Evolutionary conservation across 202 grass and related monocot genomes (phyloP).

Genomic region (Musa balbisiana): DNA sequence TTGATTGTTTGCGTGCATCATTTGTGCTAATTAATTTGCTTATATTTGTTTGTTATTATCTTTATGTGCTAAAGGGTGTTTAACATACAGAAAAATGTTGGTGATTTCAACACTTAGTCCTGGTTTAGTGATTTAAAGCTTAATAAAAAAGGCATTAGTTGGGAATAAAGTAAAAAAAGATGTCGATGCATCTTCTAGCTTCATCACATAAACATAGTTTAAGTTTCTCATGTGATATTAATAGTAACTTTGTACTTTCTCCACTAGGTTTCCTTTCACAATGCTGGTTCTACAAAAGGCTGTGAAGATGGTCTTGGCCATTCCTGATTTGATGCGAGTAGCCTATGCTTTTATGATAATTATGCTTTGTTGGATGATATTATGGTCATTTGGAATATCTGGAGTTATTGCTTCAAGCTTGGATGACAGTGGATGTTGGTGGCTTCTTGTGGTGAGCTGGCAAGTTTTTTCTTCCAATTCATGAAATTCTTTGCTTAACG

Average conservation of each 20-base stretch:
- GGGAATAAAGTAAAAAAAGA: neutral
- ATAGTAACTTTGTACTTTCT: neutral
- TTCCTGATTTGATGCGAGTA: slow-evolving; percentile 70
- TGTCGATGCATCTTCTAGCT: neutral
- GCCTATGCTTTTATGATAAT: slow-evolving; percentile 74
- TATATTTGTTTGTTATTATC: neutral
- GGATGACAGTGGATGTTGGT: slow-evolving; percentile 78
- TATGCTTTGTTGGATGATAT: slow-evolving; percentile 88
- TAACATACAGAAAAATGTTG: neutral
- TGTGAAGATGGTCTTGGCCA: slow-evolving; percentile 73
- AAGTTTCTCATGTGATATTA: neutral
- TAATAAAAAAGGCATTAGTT: neutral
- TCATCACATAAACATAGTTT: neutral
- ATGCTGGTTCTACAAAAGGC: slow-evolving; percentile 91
- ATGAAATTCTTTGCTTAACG: neutral
- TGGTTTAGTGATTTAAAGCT: neutral
- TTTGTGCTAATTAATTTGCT: neutral
- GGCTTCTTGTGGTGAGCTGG: slow-evolving; percentile 99
- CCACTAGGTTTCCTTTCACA: slow-evolving; percentile 88
- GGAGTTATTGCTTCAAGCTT: slow-evolving; percentile 72
- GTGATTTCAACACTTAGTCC: neutral
- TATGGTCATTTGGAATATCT: slow-evolving; percentile 91
- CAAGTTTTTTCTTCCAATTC: slow-evolving; percentile 43
- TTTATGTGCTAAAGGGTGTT: neutral
- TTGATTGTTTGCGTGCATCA: neutral